phyloP scores from a whole-genome alignment of 1,139 yeast species.

The Kluyveromyces sp. region DNA sequence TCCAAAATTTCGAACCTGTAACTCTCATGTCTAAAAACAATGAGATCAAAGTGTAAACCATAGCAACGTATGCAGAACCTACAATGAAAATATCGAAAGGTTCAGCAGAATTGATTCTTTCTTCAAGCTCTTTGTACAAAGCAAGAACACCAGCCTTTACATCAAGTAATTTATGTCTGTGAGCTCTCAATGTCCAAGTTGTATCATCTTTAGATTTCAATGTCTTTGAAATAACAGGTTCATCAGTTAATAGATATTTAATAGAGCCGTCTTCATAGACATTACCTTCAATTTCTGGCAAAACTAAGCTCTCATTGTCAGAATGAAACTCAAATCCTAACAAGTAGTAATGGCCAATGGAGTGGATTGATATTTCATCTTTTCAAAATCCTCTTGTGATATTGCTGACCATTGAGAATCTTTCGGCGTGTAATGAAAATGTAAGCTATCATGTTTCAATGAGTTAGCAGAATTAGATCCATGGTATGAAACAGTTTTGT shows the following conservation, averaged over 20 bases:
- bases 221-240: conserved; percentile 15
- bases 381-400: conserved; percentile 15
- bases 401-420: conserved; percentile 18
- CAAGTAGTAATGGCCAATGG: conserved; percentile 21
- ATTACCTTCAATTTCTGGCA: conserved; percentile 19
- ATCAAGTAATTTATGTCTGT: conserved; percentile 54
- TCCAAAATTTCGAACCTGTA: conserved; percentile 84
- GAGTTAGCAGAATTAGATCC: conserved; percentile 14
- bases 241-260: conserved; percentile 21
- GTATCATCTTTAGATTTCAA: conserved; percentile 38
- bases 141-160: conserved; percentile 53
- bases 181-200: conserved; percentile 56
- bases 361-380: conserved; percentile 5
- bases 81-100: conserved; percentile 78
- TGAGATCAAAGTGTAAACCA: conserved; percentile 78
- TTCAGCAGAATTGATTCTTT: conserved; percentile 68
- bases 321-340: conserved; percentile 22
- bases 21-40: conserved; percentile 74
- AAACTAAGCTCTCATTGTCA: conserved; percentile 9
- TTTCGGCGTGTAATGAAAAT: conserved; percentile 18
- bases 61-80: conserved; percentile 76
- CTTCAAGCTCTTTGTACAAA: conserved; percentile 40
- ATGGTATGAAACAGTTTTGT: conserved; percentile 14
- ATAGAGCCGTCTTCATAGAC: conserved; percentile 17
- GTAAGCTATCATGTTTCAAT: conserved; percentile 23